Evolutionary conservation across 2,329 filamentous ascomycete species (phyloP), one percentile per base, ranked within the genome.

Genomic region (Stagonosporopsis rhizophila): DNA sequence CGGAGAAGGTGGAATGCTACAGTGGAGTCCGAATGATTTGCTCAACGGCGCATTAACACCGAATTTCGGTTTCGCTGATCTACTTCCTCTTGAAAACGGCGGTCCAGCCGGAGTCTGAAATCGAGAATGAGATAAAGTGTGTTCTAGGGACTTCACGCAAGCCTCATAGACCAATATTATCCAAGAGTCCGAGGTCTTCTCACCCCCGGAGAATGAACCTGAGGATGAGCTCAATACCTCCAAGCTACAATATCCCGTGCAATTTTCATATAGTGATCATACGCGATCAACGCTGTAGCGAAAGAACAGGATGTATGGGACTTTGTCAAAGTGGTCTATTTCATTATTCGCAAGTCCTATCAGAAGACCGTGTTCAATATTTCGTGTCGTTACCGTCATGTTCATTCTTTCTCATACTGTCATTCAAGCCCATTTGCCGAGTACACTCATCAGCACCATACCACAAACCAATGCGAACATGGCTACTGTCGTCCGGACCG

Each of bases 401-500:
- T n/a, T 4, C 14, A 11, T 20, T 11, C 14, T 12, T 12, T 20
- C n/a, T 9, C 17, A 5, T 12, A 2, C 25, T 1, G 3, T 17
- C n/a, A n/a, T 25, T 27, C 11, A 89, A 25, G 89, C 89, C 89
- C 89, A 92, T 70, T 91, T 91, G 0, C 89, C 89, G 22, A 92
- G 76, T 20, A 92, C 70, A 53, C 87, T 87, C 89, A 92, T 92
- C 37, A 90, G 61, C 0, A 83, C 78, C 78, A 92, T 79, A 1
- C 89, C 89, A 0, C 79, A 72, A 2, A 90, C 61, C 41, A 92
- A 75, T 4, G 83, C 82, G 4, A 81, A 35, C 30, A 84, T 74
- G 0, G 82, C 87, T 8, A 83, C 71, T 0, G 70, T 32, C 0
- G 85, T 85, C 53, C 80, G 82, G 0, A 79, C 25, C 1, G 81